These are phyloP conservation scores for Cryptococcus sp. DNA, from an alignment of 1,284 basidiomycete species.

Conservation along the genomic window DNA sequence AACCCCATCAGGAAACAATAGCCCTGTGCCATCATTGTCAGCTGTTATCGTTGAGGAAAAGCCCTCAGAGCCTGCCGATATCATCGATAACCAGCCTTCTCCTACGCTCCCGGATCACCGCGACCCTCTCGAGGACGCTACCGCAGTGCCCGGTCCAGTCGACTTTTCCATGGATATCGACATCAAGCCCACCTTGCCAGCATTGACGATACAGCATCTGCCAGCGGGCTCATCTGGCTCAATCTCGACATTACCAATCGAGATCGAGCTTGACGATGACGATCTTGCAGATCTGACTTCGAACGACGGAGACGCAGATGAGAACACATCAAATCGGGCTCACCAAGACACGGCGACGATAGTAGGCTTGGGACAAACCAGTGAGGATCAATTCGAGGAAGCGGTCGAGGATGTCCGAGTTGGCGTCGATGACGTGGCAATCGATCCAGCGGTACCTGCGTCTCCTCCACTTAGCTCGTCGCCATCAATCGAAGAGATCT, in stretches of 20 bases:
- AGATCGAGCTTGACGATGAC: conserved; percentile 8
- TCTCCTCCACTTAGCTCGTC: neutral
- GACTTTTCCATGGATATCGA: neutral
- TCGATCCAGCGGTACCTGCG: neutral
- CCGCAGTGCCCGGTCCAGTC: neutral
- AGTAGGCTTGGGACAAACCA: neutral
- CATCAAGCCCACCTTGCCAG: neutral
- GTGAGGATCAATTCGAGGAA: neutral
- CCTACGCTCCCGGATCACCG: too few relatives aligned
- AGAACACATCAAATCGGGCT: neutral
- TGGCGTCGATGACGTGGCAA: conserved; percentile 7
- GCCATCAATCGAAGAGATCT: neutral
- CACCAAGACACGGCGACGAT: too few relatives aligned
- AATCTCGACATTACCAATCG: conserved; percentile 1
- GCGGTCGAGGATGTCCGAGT: conserved; percentile 4
- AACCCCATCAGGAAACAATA: too few relatives aligned
- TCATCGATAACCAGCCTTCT: too few relatives aligned
- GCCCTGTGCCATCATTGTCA: too few relatives aligned
- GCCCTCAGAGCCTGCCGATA: too few relatives aligned
- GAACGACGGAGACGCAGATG: conserved; percentile 3
- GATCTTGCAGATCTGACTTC: conserved; percentile 12
- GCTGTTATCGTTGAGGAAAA: too few relatives aligned
- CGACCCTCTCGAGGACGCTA: too few relatives aligned
- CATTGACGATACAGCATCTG: neutral
- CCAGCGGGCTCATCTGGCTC: neutral